Percentiles rank a stretch among this genome's conserved stretches.
phyloP scores from a whole-genome alignment of 495 filamentous ascomycete genomes.

The Tuber umbilicatum region DNA sequence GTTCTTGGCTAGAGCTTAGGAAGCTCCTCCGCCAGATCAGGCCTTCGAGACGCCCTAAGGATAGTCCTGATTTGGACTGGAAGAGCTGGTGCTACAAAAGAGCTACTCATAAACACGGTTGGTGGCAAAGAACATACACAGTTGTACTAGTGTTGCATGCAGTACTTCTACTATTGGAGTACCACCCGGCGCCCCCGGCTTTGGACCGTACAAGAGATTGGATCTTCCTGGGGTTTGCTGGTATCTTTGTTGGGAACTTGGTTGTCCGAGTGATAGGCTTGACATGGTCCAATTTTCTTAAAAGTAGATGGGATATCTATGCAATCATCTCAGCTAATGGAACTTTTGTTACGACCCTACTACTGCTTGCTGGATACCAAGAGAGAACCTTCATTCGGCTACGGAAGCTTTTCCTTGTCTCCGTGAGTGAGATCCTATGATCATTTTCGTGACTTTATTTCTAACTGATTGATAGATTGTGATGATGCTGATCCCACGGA shows the following conservation, averaged over 20 bases:
- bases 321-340: constrained; percentile 80
- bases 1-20: constrained; percentile 90
- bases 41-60: constrained; percentile 78
- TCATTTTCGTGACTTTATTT: background rate
- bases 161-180: constrained; percentile 76
- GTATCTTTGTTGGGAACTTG: constrained; percentile 80
- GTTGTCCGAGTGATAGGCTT: constrained; percentile 77
- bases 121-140: constrained; percentile 81
- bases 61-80: constrained; percentile 67
- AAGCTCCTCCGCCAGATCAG: constrained; percentile 91
- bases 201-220: constrained; percentile 66
- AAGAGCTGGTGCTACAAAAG: constrained; percentile 89
- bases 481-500: constrained; percentile 86
- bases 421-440: constrained; percentile 38
- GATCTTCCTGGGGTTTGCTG: constrained; percentile 75
- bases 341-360: constrained; percentile 66
- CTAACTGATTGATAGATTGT: constrained; percentile 51
- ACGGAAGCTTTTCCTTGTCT: constrained; percentile 89
- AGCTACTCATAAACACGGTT: constrained; percentile 88
- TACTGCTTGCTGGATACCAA: constrained; percentile 54
- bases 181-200: constrained; percentile 59
- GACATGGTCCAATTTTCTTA: constrained; percentile 85
- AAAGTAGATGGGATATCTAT: constrained; percentile 93
- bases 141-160: constrained; percentile 72
- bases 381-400: constrained; percentile 63